Evolutionary conservation across 208 protist species (phyloP).

Genomic region (Crithidia acanthocephali): DNA sequence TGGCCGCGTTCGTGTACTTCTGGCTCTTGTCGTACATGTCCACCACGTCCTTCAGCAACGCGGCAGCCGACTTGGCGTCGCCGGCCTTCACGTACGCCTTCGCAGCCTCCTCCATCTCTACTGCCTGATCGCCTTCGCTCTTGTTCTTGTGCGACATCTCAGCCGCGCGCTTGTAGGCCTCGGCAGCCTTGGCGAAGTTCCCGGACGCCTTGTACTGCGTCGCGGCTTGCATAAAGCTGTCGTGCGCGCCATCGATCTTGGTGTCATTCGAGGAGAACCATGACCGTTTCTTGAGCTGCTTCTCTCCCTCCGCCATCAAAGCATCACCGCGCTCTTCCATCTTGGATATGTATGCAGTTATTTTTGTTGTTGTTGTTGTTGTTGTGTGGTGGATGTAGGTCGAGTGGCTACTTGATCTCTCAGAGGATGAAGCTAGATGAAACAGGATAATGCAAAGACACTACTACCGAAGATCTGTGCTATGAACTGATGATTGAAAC

Average conservation of each 20-base stretch:
- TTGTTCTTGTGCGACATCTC: conserved; percentile 75
- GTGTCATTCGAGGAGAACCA: conserved; percentile 61
- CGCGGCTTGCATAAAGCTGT: conserved; percentile 76
- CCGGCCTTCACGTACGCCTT: conserved; percentile 59
- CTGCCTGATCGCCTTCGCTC: conserved; percentile 62
- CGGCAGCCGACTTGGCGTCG: conserved; percentile 41
- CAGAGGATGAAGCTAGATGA: too few relatives aligned
- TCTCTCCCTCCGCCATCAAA: conserved; percentile 77
- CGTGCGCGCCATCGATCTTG: conserved; percentile 74
- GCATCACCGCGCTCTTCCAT: conserved; percentile 75
- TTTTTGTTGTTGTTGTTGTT: conserved; percentile 14
- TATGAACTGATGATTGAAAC: too few relatives aligned
- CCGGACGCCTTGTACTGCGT: conserved; percentile 84
- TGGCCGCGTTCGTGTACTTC: conserved; percentile 68
- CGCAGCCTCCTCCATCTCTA: conserved; percentile 75
- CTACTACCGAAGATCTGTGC: too few relatives aligned
- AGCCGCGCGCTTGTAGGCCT: conserved; percentile 71
- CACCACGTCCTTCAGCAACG: conserved; percentile 48
- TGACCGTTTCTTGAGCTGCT: conserved; percentile 71
- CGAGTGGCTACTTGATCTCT: too few relatives aligned
- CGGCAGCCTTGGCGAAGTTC: conserved; percentile 72
- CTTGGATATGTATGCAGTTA: conserved; percentile 1
- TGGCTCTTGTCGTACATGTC: conserved; percentile 70
- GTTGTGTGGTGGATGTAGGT: background rate
- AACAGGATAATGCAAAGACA: too few relatives aligned